Evolutionary conservation across 768 basidiomycete genomes (phyloP), one percentile per base, ranked within the genome.

Genomic region (Mycena filopes): DNA sequence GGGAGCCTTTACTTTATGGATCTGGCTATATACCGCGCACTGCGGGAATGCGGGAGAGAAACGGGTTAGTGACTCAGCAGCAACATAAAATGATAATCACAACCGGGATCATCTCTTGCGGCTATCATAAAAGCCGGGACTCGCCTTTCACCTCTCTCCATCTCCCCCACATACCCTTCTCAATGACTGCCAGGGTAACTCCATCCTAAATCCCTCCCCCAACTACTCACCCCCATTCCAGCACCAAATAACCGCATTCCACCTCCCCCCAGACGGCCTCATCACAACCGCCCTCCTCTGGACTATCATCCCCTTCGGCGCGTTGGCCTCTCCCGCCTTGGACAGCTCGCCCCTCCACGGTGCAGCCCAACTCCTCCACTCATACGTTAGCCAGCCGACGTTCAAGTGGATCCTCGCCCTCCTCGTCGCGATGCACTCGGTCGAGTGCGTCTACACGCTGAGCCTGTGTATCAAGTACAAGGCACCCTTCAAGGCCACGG

Each of bases 221-320:
- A 46, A n/a, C 38, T 28, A 33, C 45, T 15, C 31, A 91, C 90
- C 86, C 87, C 42, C 86, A 86, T 75, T 78, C 84, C n/a, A 36
- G 1, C 93, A 92, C 2, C 82, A 84, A 64, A 86, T 94, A 60
- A 81, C 80, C 0, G 79, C 81, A 13, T 92, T 93, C 77, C 73
- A 77, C 28, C 60, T 89, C 21, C 85, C 87, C 1, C 63, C 43
- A 26, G 46, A 68, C 2, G 73, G 73, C 3, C 60, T 78, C 33
- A 49, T 69, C 21, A 72, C 77, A 0, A 69, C 63, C 29, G 10
- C 53, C 9, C 21, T 31, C 15, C 41, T 83, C 15, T 60, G 70
- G n/a, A 56, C 73, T 33, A 67, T 86, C 26, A 23, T 79, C 0
- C 55, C 60, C 21, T 83, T 82, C 66, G 51, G 76, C 13, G 72